phyloP scores from a whole-genome alignment of 2,329 filamentous ascomycete species.

The Lecanicillium sp. region DNA sequence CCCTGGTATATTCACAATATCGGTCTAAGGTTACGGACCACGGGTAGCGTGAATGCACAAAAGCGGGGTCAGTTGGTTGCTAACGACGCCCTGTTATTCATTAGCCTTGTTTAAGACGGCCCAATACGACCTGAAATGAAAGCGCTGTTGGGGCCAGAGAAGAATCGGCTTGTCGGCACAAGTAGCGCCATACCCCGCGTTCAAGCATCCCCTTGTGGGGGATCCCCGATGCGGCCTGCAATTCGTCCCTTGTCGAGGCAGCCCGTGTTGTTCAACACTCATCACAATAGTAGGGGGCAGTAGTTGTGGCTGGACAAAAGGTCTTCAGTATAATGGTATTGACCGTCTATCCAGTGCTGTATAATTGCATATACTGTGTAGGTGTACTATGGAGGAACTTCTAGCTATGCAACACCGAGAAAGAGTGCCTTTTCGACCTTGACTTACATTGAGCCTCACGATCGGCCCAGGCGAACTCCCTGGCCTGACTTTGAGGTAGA shows the following conservation, averaged over 20 bases:
- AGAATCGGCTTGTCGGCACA: no score
- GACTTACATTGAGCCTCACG: neutral
- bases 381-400: neutral
- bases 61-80: neutral
- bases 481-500: neutral
- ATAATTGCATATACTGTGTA: neutral
- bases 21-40: neutral
- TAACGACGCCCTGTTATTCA: neutral
- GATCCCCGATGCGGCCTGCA: neutral
- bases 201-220: neutral
- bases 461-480: neutral
- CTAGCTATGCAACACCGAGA: neutral
- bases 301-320: neutral
- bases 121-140: no score
- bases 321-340: neutral
- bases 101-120: no score
- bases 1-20: neutral
- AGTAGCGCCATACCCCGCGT: no score
- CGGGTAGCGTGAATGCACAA: neutral
- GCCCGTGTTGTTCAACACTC: neutral
- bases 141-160: no score
- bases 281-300: neutral
- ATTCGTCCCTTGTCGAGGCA: neutral
- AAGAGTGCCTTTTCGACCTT: neutral
- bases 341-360: neutral